These are phyloP conservation scores for Nothopassalora personata DNA, from an alignment of 2,329 filamentous ascomycete genomes.

Conservation along the genomic window DNA sequence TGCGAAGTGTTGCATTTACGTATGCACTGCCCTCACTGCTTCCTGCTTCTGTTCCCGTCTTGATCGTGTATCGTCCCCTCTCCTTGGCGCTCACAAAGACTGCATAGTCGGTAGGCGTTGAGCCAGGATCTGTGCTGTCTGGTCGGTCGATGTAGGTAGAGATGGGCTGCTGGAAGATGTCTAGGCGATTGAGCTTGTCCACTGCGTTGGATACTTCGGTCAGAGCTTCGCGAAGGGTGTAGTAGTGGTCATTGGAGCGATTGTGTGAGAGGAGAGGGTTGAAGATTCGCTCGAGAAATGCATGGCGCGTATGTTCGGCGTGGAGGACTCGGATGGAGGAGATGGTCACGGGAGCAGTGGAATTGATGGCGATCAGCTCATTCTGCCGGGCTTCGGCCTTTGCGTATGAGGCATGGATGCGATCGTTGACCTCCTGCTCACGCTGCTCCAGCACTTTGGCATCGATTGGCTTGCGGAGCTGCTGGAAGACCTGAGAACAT, in stretches of 20 bases:
- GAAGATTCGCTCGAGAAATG: conserved; percentile 78
- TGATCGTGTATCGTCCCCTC: conserved; percentile 76
- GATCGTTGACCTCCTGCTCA: conserved; percentile 56
- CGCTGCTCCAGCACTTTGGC: conserved; percentile 55
- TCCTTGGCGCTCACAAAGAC: conserved; percentile 74
- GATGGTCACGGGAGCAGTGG: conserved; percentile 80
- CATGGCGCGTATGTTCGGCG: conserved; percentile 72
- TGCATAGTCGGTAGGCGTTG: conserved; percentile 71
- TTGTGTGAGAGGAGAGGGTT: conserved; percentile 68
- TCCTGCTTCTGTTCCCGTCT: conserved; percentile 90
- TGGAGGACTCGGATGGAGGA: conserved; percentile 79
- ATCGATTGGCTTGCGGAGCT: conserved; percentile 54
- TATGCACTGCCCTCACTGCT: conserved; percentile 93
- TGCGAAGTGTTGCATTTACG: conserved; percentile 78
- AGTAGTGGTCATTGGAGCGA: conserved; percentile 40
- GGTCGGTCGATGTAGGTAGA: conserved; percentile 77
- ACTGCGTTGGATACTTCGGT: conserved; percentile 64
- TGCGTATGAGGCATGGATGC: conserved; percentile 53
- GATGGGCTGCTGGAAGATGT: conserved; percentile 81
- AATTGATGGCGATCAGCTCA: conserved; percentile 74
- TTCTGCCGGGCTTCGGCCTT: conserved; percentile 59
- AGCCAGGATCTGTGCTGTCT: conserved; percentile 60
- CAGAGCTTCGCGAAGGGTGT: conserved; percentile 76
- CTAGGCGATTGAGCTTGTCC: conserved; percentile 72
- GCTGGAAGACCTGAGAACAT: conserved; percentile 51